Conservation (phyloP, 129 eudicot genomes). For the Escallonia herrerae region DNA sequence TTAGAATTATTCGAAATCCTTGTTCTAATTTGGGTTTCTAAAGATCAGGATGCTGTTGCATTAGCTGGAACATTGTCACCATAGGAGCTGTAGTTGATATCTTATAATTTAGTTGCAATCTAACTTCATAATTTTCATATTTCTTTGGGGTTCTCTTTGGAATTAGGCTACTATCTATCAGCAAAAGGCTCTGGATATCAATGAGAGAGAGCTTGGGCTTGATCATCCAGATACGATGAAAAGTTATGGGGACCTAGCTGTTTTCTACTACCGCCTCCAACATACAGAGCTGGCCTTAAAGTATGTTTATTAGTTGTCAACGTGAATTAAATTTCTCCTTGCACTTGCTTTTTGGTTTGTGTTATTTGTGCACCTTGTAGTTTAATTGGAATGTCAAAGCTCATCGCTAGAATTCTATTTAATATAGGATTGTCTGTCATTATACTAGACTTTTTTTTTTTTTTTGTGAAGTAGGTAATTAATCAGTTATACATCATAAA, state of each 20-base stretch:
- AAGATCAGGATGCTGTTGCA: too few species aligned
- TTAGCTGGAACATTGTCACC: not conserved
- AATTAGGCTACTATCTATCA: constrained; percentile 90
- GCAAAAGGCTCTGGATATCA: constrained; percentile 96
- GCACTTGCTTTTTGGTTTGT: too few species aligned
- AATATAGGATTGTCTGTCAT: too few species aligned
- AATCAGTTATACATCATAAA: too few species aligned
- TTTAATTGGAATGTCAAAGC: too few species aligned
- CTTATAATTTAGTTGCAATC: not conserved
- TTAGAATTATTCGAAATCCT: too few species aligned
- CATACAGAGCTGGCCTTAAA: constrained; percentile 94
- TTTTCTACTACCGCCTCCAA: constrained; percentile 93
- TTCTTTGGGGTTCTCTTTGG: not conserved
- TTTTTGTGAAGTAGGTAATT: too few species aligned
- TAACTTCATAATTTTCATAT: not conserved
- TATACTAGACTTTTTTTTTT: too few species aligned
- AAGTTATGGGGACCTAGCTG: constrained; percentile 97
- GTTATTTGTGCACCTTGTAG: too few species aligned
- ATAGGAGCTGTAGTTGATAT: not conserved
- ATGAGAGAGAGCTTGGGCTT: constrained; percentile 97
- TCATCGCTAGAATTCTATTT: too few species aligned
- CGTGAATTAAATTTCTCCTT: not conserved
- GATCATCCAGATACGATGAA: constrained; percentile 99
- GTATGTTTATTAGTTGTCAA: constrained; percentile 29
- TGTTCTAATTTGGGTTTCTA: too few species aligned